These are phyloP conservation scores for Psilocybe mexicana DNA, from an alignment of 1,284 basidiomycete species.

Conservation along the genomic window DNA sequence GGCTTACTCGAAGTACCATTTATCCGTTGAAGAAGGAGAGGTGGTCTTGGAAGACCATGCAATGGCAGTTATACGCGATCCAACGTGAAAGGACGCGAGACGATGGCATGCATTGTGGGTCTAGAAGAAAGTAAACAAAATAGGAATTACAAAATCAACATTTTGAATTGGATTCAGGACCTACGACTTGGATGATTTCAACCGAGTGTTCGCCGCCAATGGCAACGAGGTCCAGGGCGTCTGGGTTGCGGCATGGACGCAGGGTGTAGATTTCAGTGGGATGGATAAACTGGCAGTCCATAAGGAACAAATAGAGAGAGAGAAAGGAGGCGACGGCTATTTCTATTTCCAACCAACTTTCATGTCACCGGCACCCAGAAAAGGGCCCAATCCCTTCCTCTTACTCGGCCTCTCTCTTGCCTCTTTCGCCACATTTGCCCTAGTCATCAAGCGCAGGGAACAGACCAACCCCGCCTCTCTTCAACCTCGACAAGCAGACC, in stretches of 20 bases:
- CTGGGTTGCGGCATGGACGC: slow-evolving; percentile 60
- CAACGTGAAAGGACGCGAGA: slow-evolving; percentile 73
- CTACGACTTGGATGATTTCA: slow-evolving; percentile 63
- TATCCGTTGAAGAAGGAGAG: slow-evolving; percentile 62
- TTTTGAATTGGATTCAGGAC: slow-evolving; percentile 26
- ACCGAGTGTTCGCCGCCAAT: slow-evolving; percentile 72
- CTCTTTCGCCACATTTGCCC: slow-evolving; percentile 59
- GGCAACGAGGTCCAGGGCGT: slow-evolving; percentile 68
- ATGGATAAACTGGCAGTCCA: slow-evolving; percentile 63
- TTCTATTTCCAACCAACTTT: slow-evolving; percentile 8
- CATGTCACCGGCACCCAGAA: slow-evolving; percentile 21
- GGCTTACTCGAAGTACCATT: slow-evolving; percentile 72
- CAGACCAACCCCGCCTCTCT: slow-evolving; percentile 58
- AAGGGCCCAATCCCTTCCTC: slow-evolving; percentile 61
- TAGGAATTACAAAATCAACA: slow-evolving; percentile 4
- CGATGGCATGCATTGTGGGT: slow-evolving; percentile 41
- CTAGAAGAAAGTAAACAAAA: slow-evolving; percentile 24
- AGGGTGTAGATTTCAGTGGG: slow-evolving; percentile 60
- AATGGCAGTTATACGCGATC: slow-evolving; percentile 69
- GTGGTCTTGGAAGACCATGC: slow-evolving; percentile 73
- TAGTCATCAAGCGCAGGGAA: slow-evolving; percentile 57
- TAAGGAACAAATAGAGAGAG: slow-evolving; percentile 19
- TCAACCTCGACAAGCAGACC: slow-evolving; percentile 62
- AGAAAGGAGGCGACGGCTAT: not conserved
- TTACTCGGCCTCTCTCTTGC: slow-evolving; percentile 55